These are phyloP conservation scores for Scutellaria baicalensis DNA, from an alignment of 257 asterid genomes.

Conservation along the genomic window DNA sequence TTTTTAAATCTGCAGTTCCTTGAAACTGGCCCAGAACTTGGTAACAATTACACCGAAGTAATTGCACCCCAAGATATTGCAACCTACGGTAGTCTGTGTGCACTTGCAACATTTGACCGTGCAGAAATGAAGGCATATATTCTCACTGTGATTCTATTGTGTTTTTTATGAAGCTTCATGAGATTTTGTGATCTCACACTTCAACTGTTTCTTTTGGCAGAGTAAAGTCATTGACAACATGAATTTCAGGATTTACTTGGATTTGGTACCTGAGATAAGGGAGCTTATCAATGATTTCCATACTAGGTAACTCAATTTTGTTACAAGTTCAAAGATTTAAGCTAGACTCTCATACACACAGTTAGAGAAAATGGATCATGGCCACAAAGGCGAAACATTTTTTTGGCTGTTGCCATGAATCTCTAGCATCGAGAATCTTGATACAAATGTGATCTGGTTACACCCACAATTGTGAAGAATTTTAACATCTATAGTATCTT, in stretches of 20 bases:
- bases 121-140: constrained; percentile 74
- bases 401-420: neutral
- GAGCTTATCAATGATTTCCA: constrained; percentile 93
- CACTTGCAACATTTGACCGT: constrained; percentile 96
- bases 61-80: constrained; percentile 97
- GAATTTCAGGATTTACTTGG: constrained; percentile 84
- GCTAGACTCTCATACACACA: neutral
- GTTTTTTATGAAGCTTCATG: neutral
- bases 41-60: constrained; percentile 71
- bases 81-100: constrained; percentile 96
- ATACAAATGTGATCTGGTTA: neutral
- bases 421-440: neutral
- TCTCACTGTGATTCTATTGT: neutral
- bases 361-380: neutral
- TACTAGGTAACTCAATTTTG: constrained; percentile 54
- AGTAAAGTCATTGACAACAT: constrained; percentile 92
- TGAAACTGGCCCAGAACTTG: constrained; percentile 81
- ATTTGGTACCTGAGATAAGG: constrained; percentile 91
- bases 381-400: neutral
- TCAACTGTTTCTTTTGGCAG: constrained; percentile 34
- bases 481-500: neutral
- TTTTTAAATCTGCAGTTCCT: constrained; percentile 55
- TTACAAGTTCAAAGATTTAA: neutral
- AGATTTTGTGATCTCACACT: neutral
- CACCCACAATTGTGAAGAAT: neutral